Percentiles rank a stretch among this genome's conserved stretches.
phyloP scores from a whole-genome alignment of 257 asterid genomes.

The Orobanche coerulescens region DNA sequence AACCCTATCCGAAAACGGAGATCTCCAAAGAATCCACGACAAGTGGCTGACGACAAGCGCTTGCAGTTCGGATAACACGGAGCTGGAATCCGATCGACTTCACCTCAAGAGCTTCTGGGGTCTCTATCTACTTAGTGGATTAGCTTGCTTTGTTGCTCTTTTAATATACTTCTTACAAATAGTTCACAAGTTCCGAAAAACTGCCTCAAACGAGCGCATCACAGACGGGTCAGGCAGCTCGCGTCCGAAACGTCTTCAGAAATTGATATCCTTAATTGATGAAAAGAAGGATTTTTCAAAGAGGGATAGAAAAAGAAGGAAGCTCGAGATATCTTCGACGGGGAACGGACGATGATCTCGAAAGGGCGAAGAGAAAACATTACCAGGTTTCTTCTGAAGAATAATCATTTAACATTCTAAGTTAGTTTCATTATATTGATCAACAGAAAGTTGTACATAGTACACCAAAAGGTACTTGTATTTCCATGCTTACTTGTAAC shows the following conservation, averaged over 20 bases:
- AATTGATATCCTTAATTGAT: conserved; percentile 53
- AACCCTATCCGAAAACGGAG: conserved; percentile 85
- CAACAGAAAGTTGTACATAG: no score
- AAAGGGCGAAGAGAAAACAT: conserved; percentile 22
- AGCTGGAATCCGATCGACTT: conserved; percentile 53
- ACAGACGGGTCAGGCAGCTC: conserved; percentile 29
- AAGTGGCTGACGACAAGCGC: conserved; percentile 67
- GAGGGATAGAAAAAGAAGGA: conserved; percentile 54
- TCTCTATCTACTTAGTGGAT: conserved; percentile 63
- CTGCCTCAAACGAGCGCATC: conserved; percentile 20
- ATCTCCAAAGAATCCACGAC: conserved; percentile 88
- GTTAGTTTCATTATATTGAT: no score
- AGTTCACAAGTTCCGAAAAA: conserved; percentile 32
- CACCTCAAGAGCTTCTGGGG: conserved; percentile 73
- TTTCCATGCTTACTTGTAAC: no score
- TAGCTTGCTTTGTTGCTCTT: conserved; percentile 67
- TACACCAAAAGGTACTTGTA: no score
- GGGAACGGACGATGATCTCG: conserved; percentile 27
- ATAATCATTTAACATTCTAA: conserved; percentile 17
- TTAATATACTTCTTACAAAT: conserved; percentile 47
- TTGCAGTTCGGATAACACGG: conserved; percentile 45
- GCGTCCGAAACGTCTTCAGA: conserved; percentile 47
- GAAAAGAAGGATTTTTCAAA: conserved; percentile 52
- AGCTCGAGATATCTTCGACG: conserved; percentile 38
- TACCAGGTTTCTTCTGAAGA: conserved; percentile 8